Evolutionary conservation across 352 stramenopile species (phyloP), one percentile per base, ranked within the genome.

Genomic region (Ophiocytium majus): DNA sequence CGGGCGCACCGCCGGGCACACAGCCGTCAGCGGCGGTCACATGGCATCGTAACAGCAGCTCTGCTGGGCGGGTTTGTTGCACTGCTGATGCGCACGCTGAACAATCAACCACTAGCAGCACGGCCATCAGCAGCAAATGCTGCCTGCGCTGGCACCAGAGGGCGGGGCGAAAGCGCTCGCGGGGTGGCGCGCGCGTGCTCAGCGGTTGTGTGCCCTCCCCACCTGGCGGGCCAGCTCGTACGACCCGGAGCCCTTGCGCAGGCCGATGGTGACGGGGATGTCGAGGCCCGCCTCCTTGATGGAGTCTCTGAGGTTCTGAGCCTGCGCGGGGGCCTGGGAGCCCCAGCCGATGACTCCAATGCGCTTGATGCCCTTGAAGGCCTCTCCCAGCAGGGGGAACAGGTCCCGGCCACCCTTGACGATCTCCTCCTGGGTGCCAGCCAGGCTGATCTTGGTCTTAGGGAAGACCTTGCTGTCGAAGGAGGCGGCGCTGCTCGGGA

Each of bases 311-410:
- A 99, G 89, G 92, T 99, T 99, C 91, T 98, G 96, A 80, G 95
- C 96, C 91, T 99, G 96, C 28, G 96, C 96, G 14, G 96, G 96
- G 74, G 95, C 96, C 89, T 99, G 96, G 50, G 96, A 98, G 90
- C 96, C 96, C 96, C 96, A 99, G 89, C 96, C 96, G 85, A 99
- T 98, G 80, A 98, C 95, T 81, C 96, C 96, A 88, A 99, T 96
- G 89, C 98, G 93, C 90, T 98, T 97, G 83, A 99, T 96, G 78
- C 95, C 95, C 34, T 95, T 93, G 90, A 99, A 98, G 33, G 96
- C 96, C 90, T 98, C 95, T 50, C 95, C 94, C 86, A 98, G 91
- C 50, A 98, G 90, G 82, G 94, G 91, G 91, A 98, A 98, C 57
- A 98, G 92, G 92, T 99, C 92, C 86, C 95, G 94, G 33, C 93